These are phyloP conservation scores for Fusarium multiceps DNA, from an alignment of 2,329 filamentous ascomycete species.

Conservation along the genomic window DNA sequence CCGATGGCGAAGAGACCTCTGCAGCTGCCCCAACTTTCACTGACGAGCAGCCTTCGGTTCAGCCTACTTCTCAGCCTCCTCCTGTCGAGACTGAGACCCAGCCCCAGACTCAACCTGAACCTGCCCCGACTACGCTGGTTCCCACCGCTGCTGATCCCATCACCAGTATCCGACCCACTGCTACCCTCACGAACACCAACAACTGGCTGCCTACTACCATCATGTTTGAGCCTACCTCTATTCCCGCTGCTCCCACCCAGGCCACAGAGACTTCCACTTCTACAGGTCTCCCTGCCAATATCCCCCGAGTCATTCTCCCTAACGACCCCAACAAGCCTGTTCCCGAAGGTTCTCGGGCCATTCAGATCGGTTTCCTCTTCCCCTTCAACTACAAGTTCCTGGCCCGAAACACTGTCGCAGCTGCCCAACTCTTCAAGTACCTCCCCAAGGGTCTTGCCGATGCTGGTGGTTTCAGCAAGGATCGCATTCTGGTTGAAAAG, in stretches of 20 bases:
- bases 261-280: conserved; percentile 56
- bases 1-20: conserved; percentile 12
- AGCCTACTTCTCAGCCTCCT: conserved; percentile 26
- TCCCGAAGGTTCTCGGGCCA: conserved; percentile 74
- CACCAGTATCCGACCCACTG: conserved; percentile 57
- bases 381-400: conserved; percentile 88
- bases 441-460: conserved; percentile 78
- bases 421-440: conserved; percentile 85
- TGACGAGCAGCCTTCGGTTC: conserved; percentile 19
- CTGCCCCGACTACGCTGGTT: conserved; percentile 36
- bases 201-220: conserved; percentile 71
- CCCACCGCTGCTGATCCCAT: conserved; percentile 40
- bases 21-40: conserved; percentile 8
- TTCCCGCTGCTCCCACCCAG: conserved; percentile 43
- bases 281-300: conserved; percentile 69
- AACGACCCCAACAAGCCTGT: conserved; percentile 63
- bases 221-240: conserved; percentile 61
- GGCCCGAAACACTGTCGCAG: conserved; percentile 74
- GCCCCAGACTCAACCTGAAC: conserved; percentile 10
- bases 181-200: conserved; percentile 57
- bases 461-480: conserved; percentile 66
- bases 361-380: conserved; percentile 87
- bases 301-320: conserved; percentile 82
- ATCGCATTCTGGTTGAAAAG: conserved; percentile 73
- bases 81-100: conserved; percentile 21